Evolutionary conservation across 1,139 yeast species (phyloP).

Genomic region (Suhomyces chickasaworum): DNA sequence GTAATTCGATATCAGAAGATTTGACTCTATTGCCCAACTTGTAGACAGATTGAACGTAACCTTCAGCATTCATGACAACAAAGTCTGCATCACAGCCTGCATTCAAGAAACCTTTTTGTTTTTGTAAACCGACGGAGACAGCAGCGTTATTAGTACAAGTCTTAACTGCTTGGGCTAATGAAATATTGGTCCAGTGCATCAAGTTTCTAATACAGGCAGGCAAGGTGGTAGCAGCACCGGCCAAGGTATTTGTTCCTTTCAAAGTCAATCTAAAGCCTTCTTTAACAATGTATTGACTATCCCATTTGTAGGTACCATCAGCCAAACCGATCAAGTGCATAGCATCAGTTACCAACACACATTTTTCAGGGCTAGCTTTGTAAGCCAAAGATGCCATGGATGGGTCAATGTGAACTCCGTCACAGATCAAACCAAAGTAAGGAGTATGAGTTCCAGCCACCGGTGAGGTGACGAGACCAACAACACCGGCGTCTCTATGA

Average conservation of each 20-base stretch:
- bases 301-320: conserved; percentile 56
- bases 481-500: conserved; percentile 61
- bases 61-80: conserved; percentile 49
- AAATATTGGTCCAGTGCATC: conserved; percentile 52
- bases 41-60: conserved; percentile 51
- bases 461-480: conserved; percentile 54
- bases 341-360: conserved; percentile 64
- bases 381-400: conserved; percentile 57
- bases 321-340: conserved; percentile 57
- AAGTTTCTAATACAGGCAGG: conserved; percentile 58
- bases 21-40: conserved; percentile 49
- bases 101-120: conserved; percentile 53
- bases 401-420: conserved; percentile 66
- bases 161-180: conserved; percentile 56
- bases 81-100: conserved; percentile 64
- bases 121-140: conserved; percentile 44
- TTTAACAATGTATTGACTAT: conserved; percentile 50
- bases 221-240: conserved; percentile 63
- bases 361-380: conserved; percentile 54
- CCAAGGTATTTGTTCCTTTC: conserved; percentile 61
- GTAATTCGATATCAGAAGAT: conserved; percentile 16
- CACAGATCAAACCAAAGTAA: conserved; percentile 60
- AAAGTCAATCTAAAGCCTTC: conserved; percentile 51
- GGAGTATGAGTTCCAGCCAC: conserved; percentile 39
- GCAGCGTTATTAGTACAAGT: conserved; percentile 64